These are phyloP conservation scores for Aureobasidium sp. DNA, from an alignment of 2,329 filamentous ascomycete genomes.

Conservation along the genomic window DNA sequence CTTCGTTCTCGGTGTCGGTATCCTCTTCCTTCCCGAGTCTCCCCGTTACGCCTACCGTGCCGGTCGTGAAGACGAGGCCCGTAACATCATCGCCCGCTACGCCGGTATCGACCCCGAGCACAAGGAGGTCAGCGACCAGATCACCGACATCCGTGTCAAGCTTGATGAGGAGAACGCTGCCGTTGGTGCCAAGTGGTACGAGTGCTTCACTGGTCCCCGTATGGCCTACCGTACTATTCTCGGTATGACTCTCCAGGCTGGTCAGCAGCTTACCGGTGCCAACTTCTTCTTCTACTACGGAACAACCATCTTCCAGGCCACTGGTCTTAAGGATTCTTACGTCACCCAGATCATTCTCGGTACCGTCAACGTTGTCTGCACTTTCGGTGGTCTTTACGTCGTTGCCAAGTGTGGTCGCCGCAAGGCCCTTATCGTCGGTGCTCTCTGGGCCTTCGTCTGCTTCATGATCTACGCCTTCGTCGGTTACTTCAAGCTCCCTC, in stretches of 20 bases:
- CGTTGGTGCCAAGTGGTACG: constrained; percentile 19
- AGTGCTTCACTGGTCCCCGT: constrained; percentile 21
- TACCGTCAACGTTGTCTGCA: constrained; percentile 39
- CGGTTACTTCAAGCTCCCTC: constrained; percentile 21
- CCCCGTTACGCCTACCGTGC: constrained; percentile 24
- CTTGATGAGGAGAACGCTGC: constrained; percentile 22
- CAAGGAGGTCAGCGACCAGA: constrained; percentile 20
- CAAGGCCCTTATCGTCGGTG: constrained; percentile 38
- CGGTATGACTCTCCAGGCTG: constrained; percentile 23
- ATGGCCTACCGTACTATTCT: constrained; percentile 26
- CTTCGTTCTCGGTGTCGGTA: constrained; percentile 24
- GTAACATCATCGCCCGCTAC: constrained; percentile 22
- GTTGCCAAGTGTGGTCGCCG: constrained; percentile 42
- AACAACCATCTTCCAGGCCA: constrained; percentile 41
- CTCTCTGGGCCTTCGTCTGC: constrained; percentile 35
- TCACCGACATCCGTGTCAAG: constrained; percentile 24
- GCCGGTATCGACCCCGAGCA: constrained; percentile 19
- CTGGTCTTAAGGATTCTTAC: constrained; percentile 30
- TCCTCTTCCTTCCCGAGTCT: constrained; percentile 25
- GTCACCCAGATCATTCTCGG: constrained; percentile 40
- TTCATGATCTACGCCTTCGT: constrained; percentile 51
- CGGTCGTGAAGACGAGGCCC: constrained; percentile 24
- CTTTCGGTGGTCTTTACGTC: constrained; percentile 38
- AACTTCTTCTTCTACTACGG: constrained; percentile 26
- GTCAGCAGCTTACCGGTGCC: constrained; percentile 26